A percentile compares a stretch with the other conserved stretches of the same genome.
phyloP scores from a whole-genome alignment of 176 grass and related monocot species.

The Metroxylon sagu region DNA sequence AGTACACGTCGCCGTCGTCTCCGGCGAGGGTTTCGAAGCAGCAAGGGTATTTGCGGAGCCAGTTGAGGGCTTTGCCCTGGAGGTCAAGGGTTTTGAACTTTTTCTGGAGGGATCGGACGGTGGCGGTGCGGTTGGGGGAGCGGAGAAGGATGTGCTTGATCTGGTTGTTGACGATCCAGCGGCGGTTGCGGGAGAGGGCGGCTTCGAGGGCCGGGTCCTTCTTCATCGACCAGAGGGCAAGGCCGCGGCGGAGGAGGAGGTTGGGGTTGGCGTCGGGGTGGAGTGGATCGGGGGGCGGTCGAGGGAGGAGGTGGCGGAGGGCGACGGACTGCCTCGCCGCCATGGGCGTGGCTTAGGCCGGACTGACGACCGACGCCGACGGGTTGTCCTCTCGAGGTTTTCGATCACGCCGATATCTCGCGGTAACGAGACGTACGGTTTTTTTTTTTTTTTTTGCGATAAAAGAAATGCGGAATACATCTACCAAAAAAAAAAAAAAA shows the following conservation, averaged over 20 bases:
- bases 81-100: constrained; percentile 72
- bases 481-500: too few species aligned
- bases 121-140: constrained; percentile 45
- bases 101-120: constrained; percentile 71
- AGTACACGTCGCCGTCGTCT: constrained; percentile 28
- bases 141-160: constrained; percentile 83
- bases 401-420: too few species aligned
- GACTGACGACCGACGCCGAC: not conserved
- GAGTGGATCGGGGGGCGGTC: not conserved
- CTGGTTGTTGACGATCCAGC: constrained; percentile 93
- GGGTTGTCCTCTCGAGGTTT: too few species aligned
- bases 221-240: constrained; percentile 67
- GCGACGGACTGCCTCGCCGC: not conserved
- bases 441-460: too few species aligned
- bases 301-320: not conserved
- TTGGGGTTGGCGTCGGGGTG: not conserved
- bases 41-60: constrained; percentile 87
- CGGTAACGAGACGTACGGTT: too few species aligned
- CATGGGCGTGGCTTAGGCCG: not conserved
- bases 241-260: constrained; percentile 20
- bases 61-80: constrained; percentile 74
- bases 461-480: too few species aligned
- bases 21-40: constrained; percentile 55
- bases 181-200: constrained; percentile 64
- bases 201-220: constrained; percentile 69